phyloP scores from a whole-genome alignment of 2,329 filamentous ascomycete genomes.

The Xylariaceae sp. region DNA sequence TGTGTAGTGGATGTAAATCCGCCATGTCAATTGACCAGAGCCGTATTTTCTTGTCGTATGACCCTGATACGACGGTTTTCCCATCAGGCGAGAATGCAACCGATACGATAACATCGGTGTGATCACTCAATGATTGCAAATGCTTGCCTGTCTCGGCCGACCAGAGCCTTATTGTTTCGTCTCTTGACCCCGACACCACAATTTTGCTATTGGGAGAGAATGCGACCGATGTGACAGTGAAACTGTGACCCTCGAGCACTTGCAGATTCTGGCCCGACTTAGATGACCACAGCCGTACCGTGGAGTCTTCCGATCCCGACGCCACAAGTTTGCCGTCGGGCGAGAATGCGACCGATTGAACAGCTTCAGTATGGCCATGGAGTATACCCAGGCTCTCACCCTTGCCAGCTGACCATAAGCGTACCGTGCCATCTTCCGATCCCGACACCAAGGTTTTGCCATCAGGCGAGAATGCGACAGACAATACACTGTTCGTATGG shows the following conservation, averaged over 20 bases:
- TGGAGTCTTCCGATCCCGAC: background rate
- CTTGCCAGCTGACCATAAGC: conserved; percentile 1
- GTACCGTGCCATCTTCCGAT: background rate
- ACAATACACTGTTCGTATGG: background rate
- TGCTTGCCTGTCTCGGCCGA: background rate
- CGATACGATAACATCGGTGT: background rate
- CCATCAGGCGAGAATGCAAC: conserved; percentile 6
- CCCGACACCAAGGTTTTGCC: conserved; percentile 6
- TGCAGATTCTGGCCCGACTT: no score
- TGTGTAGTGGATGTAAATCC: conserved; percentile 13
- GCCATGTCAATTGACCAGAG: conserved; percentile 1
- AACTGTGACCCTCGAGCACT: no score
- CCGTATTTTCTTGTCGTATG: background rate
- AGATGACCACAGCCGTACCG: conserved; percentile 5
- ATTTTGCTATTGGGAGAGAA: conserved; percentile 11
- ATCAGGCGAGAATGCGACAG: conserved; percentile 12
- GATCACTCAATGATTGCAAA: background rate
- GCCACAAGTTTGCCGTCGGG: background rate
- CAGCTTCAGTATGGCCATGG: background rate
- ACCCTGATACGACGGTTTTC: background rate
- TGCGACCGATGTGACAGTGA: background rate
- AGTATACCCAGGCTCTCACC: background rate
- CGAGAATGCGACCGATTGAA: background rate
- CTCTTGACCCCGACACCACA: conserved; percentile 3
- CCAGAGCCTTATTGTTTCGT: conserved; percentile 5